Base-by-base conservation (phyloP, 306 rosid genomes). In the Begonia loranthoides region DNA sequence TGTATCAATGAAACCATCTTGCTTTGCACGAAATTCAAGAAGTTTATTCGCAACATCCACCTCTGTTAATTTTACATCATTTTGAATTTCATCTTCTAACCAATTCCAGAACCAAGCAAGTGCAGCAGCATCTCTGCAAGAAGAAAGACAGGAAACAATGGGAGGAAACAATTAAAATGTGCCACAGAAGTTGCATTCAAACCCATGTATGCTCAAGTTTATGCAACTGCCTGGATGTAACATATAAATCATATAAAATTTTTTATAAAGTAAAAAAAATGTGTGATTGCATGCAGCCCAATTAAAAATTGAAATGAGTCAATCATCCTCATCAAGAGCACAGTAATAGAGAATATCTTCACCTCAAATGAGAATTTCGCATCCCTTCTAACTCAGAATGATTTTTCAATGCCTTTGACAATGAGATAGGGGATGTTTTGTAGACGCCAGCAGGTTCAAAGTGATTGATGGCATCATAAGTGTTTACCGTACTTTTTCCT, bases 101-200 rank as follows among this genome's bases (percentile, higher is more conserved):
- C 97, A 90, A 61, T 64, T 83, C 97, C 97, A 90, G 70, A 90
- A 90, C 66, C 76, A 90, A 56, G 84, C 78, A 51, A 85, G 81
- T 52, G 92, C 94, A 59, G 95, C 95, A 28, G 92, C 97, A 70
- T 90, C 97, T 78, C 97, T 90, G 76, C 66, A 76, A 39, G 58
- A 52, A 68, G 56, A 55, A 28, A 28, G 36, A 28, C 0, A 28
- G 36, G 36, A 28, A 28, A 43, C 47, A 12, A 43, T 4, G n/a
- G 43, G 43, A 39, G 10, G 43, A 5, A 39, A 43, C 47, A 12
- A 43, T 4, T 4, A 43, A 10, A n/a, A 10, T 43, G 13, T 11
- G 13, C 15, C 8, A 10, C 15, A n/a, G 10, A 10, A n/a, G 15
- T 10, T 43, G 47, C 47, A 43, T 43, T 39, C n/a, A 43, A 43